These are phyloP conservation scores for Neoconidiobolus thromboides DNA, from an alignment of 371 early-diverging fungal genomes.

Conservation along the genomic window DNA sequence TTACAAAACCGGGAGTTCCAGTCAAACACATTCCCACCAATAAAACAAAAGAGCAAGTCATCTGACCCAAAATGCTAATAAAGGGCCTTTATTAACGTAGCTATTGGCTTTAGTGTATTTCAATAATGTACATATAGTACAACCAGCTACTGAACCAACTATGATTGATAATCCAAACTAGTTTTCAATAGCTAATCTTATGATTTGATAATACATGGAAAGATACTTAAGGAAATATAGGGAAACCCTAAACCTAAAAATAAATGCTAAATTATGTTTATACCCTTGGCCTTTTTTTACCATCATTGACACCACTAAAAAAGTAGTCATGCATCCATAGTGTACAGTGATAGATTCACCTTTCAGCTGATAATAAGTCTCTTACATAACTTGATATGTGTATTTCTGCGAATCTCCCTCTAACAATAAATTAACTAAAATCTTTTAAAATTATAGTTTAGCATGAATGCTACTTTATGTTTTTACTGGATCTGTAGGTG, in stretches of 20 bases:
- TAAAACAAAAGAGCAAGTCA: constrained; percentile 73
- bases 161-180: constrained; percentile 50
- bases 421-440: constrained; percentile 81
- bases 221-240: constrained; percentile 58
- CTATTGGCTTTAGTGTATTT: constrained; percentile 38
- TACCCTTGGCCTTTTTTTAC: constrained; percentile 9
- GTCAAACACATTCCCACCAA: constrained; percentile 71
- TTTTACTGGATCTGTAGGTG: constrained; percentile 87
- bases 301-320: constrained; percentile 57
- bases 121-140: constrained; percentile 39
- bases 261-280: constrained; percentile 7
- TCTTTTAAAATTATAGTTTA: constrained; percentile 11
- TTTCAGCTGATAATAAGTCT: constrained; percentile 69
- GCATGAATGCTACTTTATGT: not conserved
- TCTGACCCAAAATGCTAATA: constrained; percentile 70
- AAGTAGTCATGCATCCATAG: not conserved
- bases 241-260: constrained; percentile 50
- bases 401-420: constrained; percentile 82
- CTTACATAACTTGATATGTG: constrained; percentile 65
- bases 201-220: constrained; percentile 24
- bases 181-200: constrained; percentile 39
- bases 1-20: constrained; percentile 81
- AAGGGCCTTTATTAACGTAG: constrained; percentile 75
- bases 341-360: constrained; percentile 12
- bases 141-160: constrained; percentile 63